Conservation (phyloP, 345 rosid species). For the Trapa bicornis region DNA sequence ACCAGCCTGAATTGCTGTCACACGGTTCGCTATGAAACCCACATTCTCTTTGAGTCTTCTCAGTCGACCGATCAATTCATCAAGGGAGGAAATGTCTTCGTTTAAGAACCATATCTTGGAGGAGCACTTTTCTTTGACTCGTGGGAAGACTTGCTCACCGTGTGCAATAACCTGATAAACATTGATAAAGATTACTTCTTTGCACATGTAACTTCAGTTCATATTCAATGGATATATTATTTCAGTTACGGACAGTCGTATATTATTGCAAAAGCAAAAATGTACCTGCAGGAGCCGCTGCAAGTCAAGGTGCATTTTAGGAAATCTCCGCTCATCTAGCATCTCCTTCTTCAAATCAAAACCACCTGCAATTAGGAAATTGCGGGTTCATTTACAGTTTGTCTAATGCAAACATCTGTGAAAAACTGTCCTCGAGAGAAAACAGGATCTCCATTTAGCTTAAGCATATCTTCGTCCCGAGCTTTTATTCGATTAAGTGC, state of each 20-base stretch:
- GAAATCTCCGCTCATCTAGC: slow-evolving; percentile 85
- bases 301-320: slow-evolving; percentile 88
- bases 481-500: no score
- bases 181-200: neutral
- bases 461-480: no score
- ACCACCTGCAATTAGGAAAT: slow-evolving; percentile 45
- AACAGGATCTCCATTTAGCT: neutral
- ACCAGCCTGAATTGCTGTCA: slow-evolving; percentile 83
- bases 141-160: slow-evolving; percentile 91
- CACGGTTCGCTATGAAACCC: slow-evolving; percentile 84
- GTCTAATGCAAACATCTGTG: neutral
- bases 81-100: slow-evolving; percentile 55
- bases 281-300: slow-evolving; percentile 87
- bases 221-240: no score
- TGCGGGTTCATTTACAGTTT: neutral
- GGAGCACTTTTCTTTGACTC: slow-evolving; percentile 77
- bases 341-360: slow-evolving; percentile 76
- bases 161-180: slow-evolving; percentile 68
- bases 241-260: neutral
- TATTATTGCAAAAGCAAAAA: neutral
- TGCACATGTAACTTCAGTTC: neutral
- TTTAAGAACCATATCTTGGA: slow-evolving; percentile 55
- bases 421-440: neutral
- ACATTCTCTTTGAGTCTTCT: slow-evolving; percentile 86
- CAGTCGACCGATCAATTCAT: slow-evolving; percentile 68